A percentile compares a stretch with the other conserved stretches of the same genome.
phyloP scores from a whole-genome alignment of 2,329 filamentous ascomycete genomes.

The Periconia digitata region DNA sequence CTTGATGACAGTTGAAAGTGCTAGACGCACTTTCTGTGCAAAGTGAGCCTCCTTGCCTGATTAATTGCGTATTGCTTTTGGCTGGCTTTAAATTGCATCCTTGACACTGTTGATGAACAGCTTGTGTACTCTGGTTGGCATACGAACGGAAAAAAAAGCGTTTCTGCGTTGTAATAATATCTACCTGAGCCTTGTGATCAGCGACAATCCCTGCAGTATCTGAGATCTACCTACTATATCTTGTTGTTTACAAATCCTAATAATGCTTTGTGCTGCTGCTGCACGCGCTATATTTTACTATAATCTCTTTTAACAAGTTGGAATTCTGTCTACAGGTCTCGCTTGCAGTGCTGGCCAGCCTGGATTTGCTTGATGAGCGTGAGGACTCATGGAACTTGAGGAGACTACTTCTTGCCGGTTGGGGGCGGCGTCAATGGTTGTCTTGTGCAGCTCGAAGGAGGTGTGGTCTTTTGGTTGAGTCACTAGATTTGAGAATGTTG shows the following conservation, averaged over 20 bases:
- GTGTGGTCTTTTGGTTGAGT: slow-evolving; percentile 8
- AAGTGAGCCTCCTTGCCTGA: slow-evolving; percentile 9
- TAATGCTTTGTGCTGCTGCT: slow-evolving; percentile 8
- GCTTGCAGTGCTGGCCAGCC: background rate
- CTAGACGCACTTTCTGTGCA: slow-evolving; percentile 13
- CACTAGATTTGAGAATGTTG: background rate
- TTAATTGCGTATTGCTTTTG: slow-evolving; percentile 16
- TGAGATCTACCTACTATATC: slow-evolving; percentile 9
- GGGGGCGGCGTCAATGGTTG: slow-evolving; percentile 14
- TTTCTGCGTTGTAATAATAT: slow-evolving; percentile 15
- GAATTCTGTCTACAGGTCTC: slow-evolving; percentile 13
- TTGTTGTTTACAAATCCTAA: slow-evolving; percentile 12
- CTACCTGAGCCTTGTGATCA: slow-evolving; percentile 9
- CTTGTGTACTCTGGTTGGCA: slow-evolving; percentile 17
- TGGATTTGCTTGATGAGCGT: slow-evolving; percentile 9
- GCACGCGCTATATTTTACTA: slow-evolving; percentile 12
- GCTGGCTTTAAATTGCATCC: slow-evolving; percentile 15
- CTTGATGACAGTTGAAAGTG: slow-evolving; percentile 13
- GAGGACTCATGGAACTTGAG: slow-evolving; percentile 12
- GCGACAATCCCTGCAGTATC: background rate
- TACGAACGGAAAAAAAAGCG: slow-evolving; percentile 13
- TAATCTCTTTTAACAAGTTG: slow-evolving; percentile 14
- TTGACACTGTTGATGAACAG: slow-evolving; percentile 15
- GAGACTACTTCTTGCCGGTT: slow-evolving; percentile 13
- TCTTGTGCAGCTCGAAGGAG: slow-evolving; percentile 12